Evolutionary conservation across 139 green algal genomes (phyloP), one percentile per base, ranked within the genome.

Genomic region (Tetraselmis striata): DNA sequence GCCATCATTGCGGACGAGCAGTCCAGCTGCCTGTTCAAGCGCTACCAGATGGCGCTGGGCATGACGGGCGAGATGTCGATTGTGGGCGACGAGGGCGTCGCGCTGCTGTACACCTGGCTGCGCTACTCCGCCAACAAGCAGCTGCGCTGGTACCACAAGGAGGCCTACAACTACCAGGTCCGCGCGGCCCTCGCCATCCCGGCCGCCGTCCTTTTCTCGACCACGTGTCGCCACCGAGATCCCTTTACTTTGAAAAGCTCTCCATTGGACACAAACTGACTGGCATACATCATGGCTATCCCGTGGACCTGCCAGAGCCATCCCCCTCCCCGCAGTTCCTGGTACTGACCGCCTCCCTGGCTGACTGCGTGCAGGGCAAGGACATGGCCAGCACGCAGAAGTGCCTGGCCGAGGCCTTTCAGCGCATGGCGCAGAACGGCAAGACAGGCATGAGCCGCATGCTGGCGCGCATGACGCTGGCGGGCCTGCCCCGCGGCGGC

Each of bases 331-430:
- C 30, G 0, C 0, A 79, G 76, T 28, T 26, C 29, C 18, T 79
- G 23, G n/a, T n/a, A n/a, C n/a, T n/a, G n/a, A n/a, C n/a, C n/a
- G n/a, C n/a, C n/a, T n/a, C n/a, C n/a, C n/a, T n/a, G n/a, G n/a
- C 77, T 58, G 31, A 29, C 59, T 59, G 22, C 25, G 25, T 76
- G 86, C 94, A 98, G 88, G 83, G 84, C 75, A 96, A 97, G 87
- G 95, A 98, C 91, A 95, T 97, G 79, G 95, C 92, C 0, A 89
- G 94, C 85, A 89, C 95, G 31, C 94, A 98, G 87, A 95, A 97
- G 86, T 59, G 81, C 59, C 59, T 95, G 25, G 91, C 92, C 1
- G 45, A 67, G 45, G 45, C 45, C 18, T 67, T 67, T 67, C 85
- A 96, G 85, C 83, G 87, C 32, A 92, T 97, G 32, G 86, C 88